These are phyloP conservation scores for Rhizopogon salebrosus DNA, from an alignment of 768 basidiomycete species.

Conservation along the genomic window DNA sequence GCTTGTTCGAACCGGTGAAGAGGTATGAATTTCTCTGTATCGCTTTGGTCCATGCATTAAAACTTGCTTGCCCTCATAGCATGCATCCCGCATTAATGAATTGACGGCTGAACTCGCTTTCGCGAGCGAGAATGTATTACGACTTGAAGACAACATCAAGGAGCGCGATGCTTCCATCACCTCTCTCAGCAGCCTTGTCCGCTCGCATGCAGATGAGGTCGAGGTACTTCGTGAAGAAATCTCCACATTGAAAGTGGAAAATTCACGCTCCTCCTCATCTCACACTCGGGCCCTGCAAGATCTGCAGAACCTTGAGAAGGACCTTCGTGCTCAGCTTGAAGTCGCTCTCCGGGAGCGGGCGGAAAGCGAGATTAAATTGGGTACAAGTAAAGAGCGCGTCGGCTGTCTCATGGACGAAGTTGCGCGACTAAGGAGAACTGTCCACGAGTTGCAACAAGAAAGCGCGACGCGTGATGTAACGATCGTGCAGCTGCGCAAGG, in stretches of 20 bases:
- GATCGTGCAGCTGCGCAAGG: conserved; percentile 66
- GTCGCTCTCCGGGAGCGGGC: conserved; percentile 48
- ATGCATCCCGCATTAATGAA: conserved; percentile 44
- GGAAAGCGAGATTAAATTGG: conserved; percentile 48
- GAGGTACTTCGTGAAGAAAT: conserved; percentile 54
- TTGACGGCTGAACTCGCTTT: conserved; percentile 54
- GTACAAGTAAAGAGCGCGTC: conserved; percentile 45
- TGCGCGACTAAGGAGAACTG: conserved; percentile 52
- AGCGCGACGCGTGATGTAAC: conserved; percentile 84
- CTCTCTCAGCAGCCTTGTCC: conserved; percentile 40
- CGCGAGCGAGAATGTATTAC: conserved; percentile 46
- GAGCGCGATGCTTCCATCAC: conserved; percentile 54
- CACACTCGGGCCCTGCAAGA: conserved; percentile 33
- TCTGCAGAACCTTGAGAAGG: conserved; percentile 4
- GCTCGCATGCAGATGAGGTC: conserved; percentile 45
- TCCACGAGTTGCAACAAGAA: conserved; percentile 71
- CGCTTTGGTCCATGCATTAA: background rate
- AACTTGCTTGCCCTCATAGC: conserved; percentile 37
- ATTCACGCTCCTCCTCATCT: conserved; percentile 44
- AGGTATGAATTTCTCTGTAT: conserved; percentile 33
- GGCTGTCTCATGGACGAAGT: conserved; percentile 50
- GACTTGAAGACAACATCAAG: conserved; percentile 52
- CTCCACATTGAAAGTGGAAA: conserved; percentile 49
- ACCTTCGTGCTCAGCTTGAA: conserved; percentile 35
- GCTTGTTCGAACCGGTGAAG: conserved; percentile 44